These are phyloP conservation scores for Penicillium sp. DNA, from an alignment of 2,329 filamentous ascomycete species.

Conservation along the genomic window DNA sequence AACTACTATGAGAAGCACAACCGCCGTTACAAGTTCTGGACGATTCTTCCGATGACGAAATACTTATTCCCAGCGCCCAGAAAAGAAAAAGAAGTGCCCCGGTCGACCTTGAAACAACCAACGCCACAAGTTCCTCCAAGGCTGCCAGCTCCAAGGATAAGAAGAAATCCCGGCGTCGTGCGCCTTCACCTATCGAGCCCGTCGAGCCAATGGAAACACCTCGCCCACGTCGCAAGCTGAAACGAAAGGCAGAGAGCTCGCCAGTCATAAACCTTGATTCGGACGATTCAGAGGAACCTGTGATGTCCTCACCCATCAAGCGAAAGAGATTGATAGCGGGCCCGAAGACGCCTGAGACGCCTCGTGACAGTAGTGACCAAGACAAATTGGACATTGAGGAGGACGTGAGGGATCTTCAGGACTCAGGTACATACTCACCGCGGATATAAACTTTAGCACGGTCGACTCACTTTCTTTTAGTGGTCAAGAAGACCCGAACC, in stretches of 20 bases:
- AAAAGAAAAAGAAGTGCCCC: constrained; percentile 8
- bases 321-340: constrained; percentile 19
- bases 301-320: constrained; percentile 19
- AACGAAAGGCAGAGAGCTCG: constrained; percentile 26
- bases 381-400: constrained; percentile 45
- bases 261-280: constrained; percentile 28
- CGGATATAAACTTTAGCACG: neutral
- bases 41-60: constrained; percentile 15
- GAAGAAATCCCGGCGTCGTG: neutral
- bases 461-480: constrained; percentile 17
- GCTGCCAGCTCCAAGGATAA: neutral
- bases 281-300: constrained; percentile 9
- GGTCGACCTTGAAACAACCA: neutral
- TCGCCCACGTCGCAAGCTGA: constrained; percentile 28
- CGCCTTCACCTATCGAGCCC: neutral
- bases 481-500: constrained; percentile 41
- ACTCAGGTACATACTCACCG: constrained; percentile 37
- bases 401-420: constrained; percentile 46
- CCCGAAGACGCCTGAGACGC: constrained; percentile 23
- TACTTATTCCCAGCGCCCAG: constrained; percentile 5
- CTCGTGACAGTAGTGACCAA: constrained; percentile 27
- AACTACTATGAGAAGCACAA: neutral
- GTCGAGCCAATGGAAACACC: constrained; percentile 14
- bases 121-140: neutral
- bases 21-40: neutral